phyloP scores from a whole-genome alignment of 2,329 filamentous ascomycete genomes.

The Fusarium sp. region DNA sequence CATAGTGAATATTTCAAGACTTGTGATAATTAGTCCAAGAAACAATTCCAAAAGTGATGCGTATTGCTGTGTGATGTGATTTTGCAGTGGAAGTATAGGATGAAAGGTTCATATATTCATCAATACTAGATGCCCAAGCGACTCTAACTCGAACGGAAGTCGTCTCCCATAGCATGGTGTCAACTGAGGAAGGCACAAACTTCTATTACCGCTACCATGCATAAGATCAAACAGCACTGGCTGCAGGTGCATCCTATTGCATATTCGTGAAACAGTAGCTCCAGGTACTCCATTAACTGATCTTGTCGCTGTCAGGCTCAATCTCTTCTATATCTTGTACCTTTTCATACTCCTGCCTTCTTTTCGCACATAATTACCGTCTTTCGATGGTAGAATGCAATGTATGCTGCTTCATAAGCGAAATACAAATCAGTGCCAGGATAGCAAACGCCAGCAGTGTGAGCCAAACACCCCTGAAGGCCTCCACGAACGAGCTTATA shows the following conservation, averaged over 20 bases:
- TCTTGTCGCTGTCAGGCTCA: neutral
- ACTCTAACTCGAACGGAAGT: neutral
- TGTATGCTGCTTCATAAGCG: slow-evolving; percentile 82
- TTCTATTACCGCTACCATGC: neutral
- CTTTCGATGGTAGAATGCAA: slow-evolving; percentile 76
- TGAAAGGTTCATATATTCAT: neutral
- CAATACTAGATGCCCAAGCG: neutral
- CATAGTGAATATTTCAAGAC: neutral
- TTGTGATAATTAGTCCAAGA: slow-evolving; percentile 1
- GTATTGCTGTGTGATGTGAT: neutral
- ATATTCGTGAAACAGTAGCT: too few relatives aligned
- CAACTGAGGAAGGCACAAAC: neutral
- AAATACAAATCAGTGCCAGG: slow-evolving; percentile 70
- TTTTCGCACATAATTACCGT: slow-evolving; percentile 28
- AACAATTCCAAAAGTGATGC: neutral
- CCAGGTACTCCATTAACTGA: too few relatives aligned
- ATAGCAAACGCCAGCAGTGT: slow-evolving; percentile 74
- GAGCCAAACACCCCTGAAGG: slow-evolving; percentile 81
- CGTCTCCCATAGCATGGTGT: neutral
- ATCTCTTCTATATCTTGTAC: neutral
- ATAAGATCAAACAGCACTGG: neutral
- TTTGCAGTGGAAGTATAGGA: neutral
- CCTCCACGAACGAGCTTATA: slow-evolving; percentile 79
- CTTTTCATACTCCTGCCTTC: neutral
- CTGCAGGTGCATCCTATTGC: neutral